Base-by-base conservation (phyloP, 106 monocot genomes). In the Allium fistulosum region DNA sequence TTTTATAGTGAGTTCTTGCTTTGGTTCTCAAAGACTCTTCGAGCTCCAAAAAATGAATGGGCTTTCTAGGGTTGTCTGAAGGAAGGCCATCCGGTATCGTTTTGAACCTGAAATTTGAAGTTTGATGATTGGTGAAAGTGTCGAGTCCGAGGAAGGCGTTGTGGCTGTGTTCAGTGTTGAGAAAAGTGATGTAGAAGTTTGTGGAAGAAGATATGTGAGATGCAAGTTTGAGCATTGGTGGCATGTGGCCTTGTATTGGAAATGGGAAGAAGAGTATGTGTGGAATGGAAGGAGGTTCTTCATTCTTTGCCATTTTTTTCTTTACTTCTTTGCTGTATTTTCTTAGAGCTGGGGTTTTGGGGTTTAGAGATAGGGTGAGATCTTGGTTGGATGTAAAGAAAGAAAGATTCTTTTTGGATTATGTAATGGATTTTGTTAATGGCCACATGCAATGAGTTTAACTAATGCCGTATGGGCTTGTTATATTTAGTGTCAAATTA, bases 31-130 rank as follows among this genome's bases (percentile, higher is more conserved):
- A 8, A 4, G 83, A 76, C 26, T 68, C 10, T 5, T 45, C 22
- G 7, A 85, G 69, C n/a, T 78, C 72, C 50, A 64, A 6, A 12
- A 78, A 10, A 4, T 48, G 28, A 7, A 0, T 0, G 11, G 17
- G 8, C 2, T 49, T 26, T 4, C 80, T 66, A 7, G 71, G 64
- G 11, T 72, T 27, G 50, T 78, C 87, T 6, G 75, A 72, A 1
- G 83, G 68, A 57, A 83, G 71, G 0, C 87, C 87, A 37, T 87
- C 87, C 14, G 87, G 67, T 69, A 88, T 81, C 48, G 80, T 78
- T 11, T 37, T 28, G 70, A 81, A 88, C 37, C 73, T 69, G 70
- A 88, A 75, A 3, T n/a, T 50, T 18, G 53, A 50, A 51, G 18
- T 65, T 27, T 0, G 46, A 0, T 51, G 78, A 78, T 72, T 27